Evolutionary conservation across 2,329 filamentous ascomycete genomes (phyloP), one percentile per base, ranked within the genome.

Genomic region (Colletotrichum sp.): DNA sequence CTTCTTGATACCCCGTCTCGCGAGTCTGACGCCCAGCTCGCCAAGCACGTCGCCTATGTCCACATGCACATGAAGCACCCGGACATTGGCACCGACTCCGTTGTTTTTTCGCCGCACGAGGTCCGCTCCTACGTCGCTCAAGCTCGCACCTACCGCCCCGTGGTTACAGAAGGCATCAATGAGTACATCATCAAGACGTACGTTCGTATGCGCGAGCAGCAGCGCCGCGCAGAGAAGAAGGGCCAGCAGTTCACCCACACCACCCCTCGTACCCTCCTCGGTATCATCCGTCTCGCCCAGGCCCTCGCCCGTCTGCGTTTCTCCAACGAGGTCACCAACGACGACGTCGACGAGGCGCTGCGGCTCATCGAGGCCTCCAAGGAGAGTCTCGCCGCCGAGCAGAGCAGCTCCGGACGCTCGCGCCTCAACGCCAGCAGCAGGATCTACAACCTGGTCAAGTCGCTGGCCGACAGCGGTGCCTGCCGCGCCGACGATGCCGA

Each of bases 111-210:
- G 3, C 97, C 97, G 0, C 91, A 96, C 77, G 97, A 99, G 85
- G 96, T 99, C 65, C 94, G 97, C 70, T 95, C 98, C 78, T 99
- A 98, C 87, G 94, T 99, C 73, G 96, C 97, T 13, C 94, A 96
- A 81, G 97, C 97, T 3, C 93, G 97, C 67, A 95, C 93, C 18
- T 98, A 93, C 90, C 92, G 96, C 15, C 97, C 97, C 9, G 91
- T 93, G 1, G 94, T 99, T 6, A 95, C 96, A 1, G 93, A 93
- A 79, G 88, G 90, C 8, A 95, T 98, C 5, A 96, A 95, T 1
- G 97, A 99, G 82, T 99, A 99, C 87, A 95, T 99, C 88, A 94
- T 98, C 69, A 97, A 96, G 82, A 97, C 96, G 1, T 99, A 99
- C 81, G 97, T 99, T 36, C 94, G 95, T 75, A 93, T 99, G 89